phyloP scores from a whole-genome alignment of 208 protist genomes.

The Porcisia deanei region DNA sequence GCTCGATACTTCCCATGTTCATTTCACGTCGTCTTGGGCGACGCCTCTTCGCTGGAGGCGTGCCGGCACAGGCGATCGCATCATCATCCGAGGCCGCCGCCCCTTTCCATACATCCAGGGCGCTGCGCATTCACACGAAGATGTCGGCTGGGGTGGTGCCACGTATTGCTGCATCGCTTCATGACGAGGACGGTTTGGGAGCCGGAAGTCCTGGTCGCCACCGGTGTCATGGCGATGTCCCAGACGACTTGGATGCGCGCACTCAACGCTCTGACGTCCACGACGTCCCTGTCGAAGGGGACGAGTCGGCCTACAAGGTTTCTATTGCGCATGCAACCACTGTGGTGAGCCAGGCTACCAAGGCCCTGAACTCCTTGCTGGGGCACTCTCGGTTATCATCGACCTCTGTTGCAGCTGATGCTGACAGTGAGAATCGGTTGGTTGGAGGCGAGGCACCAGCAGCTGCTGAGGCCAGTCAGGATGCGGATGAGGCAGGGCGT shows the following conservation, averaged over 20 bases:
- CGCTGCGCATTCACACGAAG: neutral
- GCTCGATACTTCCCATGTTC: slow-evolving; percentile 1
- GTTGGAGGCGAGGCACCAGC: neutral
- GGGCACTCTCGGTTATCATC: neutral
- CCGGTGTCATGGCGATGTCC: neutral
- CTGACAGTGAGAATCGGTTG: neutral
- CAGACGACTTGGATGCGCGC: neutral
- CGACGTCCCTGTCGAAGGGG: neutral
- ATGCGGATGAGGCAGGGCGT: neutral
- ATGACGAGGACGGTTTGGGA: neutral
- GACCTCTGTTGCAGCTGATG: slow-evolving; percentile 1
- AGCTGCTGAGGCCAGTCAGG: neutral
- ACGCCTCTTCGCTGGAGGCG: neutral
- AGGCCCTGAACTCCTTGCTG: neutral
- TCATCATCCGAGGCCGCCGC: neutral
- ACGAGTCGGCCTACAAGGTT: neutral
- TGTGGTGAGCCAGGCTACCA: slow-evolving; percentile 3
- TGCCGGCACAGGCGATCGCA: neutral
- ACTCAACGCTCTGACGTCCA: neutral
- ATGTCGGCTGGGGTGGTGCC: neutral
- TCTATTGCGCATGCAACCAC: slow-evolving; percentile 1
- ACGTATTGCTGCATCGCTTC: neutral
- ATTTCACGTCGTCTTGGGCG: neutral
- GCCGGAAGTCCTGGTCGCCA: neutral
- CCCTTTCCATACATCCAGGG: neutral